phyloP scores from a whole-genome alignment of 805 yeast species.

The Wickerhamiella parazyma region DNA sequence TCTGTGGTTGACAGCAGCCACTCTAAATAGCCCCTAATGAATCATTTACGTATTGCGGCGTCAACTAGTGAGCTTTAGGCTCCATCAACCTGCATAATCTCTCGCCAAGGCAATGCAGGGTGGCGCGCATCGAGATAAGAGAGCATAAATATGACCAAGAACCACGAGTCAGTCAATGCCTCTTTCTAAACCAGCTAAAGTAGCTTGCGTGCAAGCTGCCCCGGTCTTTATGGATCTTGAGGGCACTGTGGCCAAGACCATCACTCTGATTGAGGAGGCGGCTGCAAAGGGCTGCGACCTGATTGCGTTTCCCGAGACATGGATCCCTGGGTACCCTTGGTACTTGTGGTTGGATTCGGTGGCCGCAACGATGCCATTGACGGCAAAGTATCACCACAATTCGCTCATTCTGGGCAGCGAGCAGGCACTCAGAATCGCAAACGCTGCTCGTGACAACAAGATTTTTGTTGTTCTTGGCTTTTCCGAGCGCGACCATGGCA shows the following conservation, averaged over 20 bases:
- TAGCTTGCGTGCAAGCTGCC: conserved; percentile 18
- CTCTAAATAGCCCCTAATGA: no score
- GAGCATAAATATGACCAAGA: no score
- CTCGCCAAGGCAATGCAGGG: no score
- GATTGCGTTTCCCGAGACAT: conserved; percentile 19
- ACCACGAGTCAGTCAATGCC: no score
- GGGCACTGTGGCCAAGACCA: conserved; percentile 13
- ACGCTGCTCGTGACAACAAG: conserved; percentile 7
- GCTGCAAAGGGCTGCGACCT: conserved; percentile 14
- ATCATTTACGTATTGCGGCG: no score
- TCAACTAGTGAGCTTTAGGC: no score
- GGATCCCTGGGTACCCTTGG: conserved; percentile 18
- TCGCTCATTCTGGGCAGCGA: neutral
- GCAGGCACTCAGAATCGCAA: conserved; percentile 9
- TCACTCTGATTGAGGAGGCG: conserved; percentile 15
- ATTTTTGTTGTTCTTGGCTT: conserved; percentile 9
- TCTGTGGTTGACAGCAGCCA: no score
- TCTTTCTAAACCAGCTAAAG: no score
- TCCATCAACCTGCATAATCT: no score
- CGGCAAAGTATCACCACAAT: conserved; percentile 8
- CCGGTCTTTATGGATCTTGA: conserved; percentile 16
- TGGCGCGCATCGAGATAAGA: no score
- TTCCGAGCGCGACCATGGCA: conserved; percentile 15
- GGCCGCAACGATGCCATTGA: conserved; percentile 5
- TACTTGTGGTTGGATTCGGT: conserved; percentile 8